Evolutionary conservation across 2,329 filamentous ascomycete species (phyloP).

Genomic region (Paraphaeosphaeria sporulosa): DNA sequence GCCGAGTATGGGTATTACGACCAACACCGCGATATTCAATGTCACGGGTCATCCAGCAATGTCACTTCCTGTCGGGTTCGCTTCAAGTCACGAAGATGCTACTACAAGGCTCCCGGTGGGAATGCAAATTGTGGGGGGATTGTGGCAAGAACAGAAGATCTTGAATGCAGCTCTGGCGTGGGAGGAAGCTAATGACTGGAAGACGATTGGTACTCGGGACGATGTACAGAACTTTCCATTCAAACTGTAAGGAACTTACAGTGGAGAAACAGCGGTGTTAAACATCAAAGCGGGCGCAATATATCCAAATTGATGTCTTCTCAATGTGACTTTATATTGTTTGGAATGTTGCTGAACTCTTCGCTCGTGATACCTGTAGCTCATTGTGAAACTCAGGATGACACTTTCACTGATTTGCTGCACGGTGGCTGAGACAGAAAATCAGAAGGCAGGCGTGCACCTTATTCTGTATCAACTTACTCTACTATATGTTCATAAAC

Average conservation of each 20-base stretch:
- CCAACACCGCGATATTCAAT: constrained; percentile 40
- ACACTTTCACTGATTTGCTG: too few species aligned
- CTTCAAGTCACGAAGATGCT: constrained; percentile 28
- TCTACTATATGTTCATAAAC: too few species aligned
- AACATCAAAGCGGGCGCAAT: neutral
- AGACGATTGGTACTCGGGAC: constrained; percentile 10
- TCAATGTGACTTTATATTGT: too few species aligned
- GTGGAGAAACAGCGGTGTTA: neutral
- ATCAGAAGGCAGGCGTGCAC: too few species aligned
- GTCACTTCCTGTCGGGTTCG: constrained; percentile 37
- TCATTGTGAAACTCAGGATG: too few species aligned
- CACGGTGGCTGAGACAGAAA: too few species aligned
- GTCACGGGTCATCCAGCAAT: constrained; percentile 42
- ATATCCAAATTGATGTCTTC: neutral
- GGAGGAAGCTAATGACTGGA: constrained; percentile 40
- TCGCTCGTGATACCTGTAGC: too few species aligned
- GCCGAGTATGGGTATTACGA: constrained; percentile 40
- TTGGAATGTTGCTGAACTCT: too few species aligned
- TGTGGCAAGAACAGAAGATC: constrained; percentile 48
- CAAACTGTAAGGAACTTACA: constrained; percentile 18
- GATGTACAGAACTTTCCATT: constrained; percentile 18
- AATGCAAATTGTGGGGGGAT: constrained; percentile 50
- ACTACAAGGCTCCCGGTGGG: constrained; percentile 45
- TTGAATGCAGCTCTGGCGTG: constrained; percentile 37
- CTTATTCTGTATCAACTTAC: too few species aligned